These are phyloP conservation scores for Tephrocybe sp. DNA, from an alignment of 768 basidiomycete species.

Conservation along the genomic window DNA sequence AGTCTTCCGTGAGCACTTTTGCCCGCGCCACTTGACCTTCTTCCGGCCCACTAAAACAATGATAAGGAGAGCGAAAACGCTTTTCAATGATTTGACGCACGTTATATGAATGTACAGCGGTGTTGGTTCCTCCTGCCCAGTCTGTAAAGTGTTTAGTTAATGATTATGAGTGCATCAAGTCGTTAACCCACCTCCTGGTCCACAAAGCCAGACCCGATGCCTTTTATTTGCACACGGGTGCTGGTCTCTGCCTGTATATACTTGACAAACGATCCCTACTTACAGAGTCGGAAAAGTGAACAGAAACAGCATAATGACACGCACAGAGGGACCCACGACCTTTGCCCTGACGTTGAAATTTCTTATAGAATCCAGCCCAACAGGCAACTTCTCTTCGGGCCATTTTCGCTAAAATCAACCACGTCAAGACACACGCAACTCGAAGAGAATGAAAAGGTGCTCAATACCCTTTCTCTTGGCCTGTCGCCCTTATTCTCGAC, in stretches of 20 bases:
- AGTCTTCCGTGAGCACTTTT: slow-evolving; percentile 78
- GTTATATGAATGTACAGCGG: slow-evolving; percentile 94
- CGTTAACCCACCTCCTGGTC: slow-evolving; percentile 75
- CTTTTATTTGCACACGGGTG: slow-evolving; percentile 97
- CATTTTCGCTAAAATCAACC: slow-evolving; percentile 72
- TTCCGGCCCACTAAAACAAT: slow-evolving; percentile 42
- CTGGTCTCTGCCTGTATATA: slow-evolving; percentile 97
- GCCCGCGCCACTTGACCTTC: slow-evolving; percentile 79
- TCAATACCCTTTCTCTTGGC: slow-evolving; percentile 60
- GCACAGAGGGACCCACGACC: slow-evolving; percentile 90
- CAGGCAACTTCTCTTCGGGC: slow-evolving; percentile 95
- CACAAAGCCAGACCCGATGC: slow-evolving; percentile 90
- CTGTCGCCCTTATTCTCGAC: slow-evolving; percentile 79
- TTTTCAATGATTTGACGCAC: slow-evolving; percentile 39
- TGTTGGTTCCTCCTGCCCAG: slow-evolving; percentile 58
- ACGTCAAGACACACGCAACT: not conserved
- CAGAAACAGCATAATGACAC: slow-evolving; percentile 21
- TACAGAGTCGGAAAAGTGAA: not conserved
- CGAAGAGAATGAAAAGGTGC: slow-evolving; percentile 2
- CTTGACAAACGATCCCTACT: slow-evolving; percentile 93
- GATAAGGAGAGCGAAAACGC: not conserved
- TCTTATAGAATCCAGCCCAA: slow-evolving; percentile 85
- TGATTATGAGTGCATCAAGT: not conserved
- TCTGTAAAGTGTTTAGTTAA: slow-evolving; percentile 3
- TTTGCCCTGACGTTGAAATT: slow-evolving; percentile 99